Evolutionary conservation across 495 filamentous ascomycete genomes (phyloP).

Genomic region (Aspergillus homomorphus): DNA sequence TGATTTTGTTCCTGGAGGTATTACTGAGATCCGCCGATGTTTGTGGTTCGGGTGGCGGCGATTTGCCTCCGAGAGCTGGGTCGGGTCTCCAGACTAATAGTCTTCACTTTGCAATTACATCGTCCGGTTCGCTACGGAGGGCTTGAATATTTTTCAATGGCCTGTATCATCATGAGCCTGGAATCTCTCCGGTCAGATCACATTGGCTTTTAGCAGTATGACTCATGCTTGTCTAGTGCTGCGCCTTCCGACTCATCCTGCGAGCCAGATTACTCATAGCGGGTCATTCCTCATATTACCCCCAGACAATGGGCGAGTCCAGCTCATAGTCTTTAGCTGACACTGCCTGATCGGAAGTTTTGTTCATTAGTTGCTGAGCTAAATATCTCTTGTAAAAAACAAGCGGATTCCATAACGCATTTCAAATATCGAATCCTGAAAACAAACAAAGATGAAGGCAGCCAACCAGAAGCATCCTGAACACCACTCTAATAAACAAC

Average conservation of each 20-base stretch:
- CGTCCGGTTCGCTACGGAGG: not conserved
- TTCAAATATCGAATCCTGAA: not conserved
- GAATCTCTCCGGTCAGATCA: not conserved
- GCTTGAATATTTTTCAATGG: not conserved
- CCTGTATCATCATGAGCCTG: not conserved
- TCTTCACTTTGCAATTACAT: not conserved
- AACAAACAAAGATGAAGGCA: not conserved
- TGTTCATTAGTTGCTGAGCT: not conserved
- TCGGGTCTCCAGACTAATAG: too few relatives aligned
- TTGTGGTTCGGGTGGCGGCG: constrained; percentile 3
- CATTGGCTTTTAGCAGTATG: not conserved
- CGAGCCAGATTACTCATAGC: constrained; percentile 15
- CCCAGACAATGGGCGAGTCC: not conserved
- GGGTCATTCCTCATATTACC: not conserved
- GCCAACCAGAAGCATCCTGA: not conserved
- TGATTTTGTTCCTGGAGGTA: constrained; percentile 2
- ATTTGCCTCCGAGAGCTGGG: not conserved
- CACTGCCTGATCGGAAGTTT: not conserved
- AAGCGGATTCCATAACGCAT: not conserved
- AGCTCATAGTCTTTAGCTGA: not conserved
- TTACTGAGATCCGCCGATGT: not conserved
- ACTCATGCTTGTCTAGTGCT: constrained; percentile 12
- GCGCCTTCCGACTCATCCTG: constrained; percentile 8
- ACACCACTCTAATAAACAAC: not conserved
- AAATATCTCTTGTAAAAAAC: not conserved